phyloP scores from a whole-genome alignment of 1,139 yeast species.

The Hyphopichia burtonii region DNA sequence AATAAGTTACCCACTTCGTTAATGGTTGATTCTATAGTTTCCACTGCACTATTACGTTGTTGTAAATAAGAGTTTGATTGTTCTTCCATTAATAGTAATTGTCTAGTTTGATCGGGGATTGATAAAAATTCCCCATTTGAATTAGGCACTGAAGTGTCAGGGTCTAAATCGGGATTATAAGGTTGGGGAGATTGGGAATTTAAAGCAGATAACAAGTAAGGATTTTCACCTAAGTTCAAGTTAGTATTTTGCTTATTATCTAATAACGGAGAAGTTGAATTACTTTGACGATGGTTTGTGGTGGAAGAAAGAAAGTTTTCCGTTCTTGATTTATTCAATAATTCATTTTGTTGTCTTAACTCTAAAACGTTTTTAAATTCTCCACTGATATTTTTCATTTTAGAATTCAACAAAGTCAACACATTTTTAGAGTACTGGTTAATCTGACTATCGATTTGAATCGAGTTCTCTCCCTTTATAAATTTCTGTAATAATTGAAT shows the following conservation, averaged over 20 bases:
- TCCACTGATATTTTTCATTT: constrained; percentile 88
- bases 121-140: constrained; percentile 46
- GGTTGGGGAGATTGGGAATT: constrained; percentile 18
- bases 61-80: constrained; percentile 71
- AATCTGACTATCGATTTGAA: constrained; percentile 56
- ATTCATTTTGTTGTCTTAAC: constrained; percentile 80
- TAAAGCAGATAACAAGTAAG: constrained; percentile 30
- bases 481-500: constrained; percentile 64
- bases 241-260: neutral
- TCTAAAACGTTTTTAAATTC: constrained; percentile 88
- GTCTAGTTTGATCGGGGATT: constrained; percentile 76
- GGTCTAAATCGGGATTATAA: constrained; percentile 34
- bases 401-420: constrained; percentile 79
- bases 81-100: constrained; percentile 71
- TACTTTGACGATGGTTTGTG: constrained; percentile 25
- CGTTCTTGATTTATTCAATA: constrained; percentile 76
- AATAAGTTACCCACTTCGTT: constrained; percentile 95
- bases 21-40: constrained; percentile 91
- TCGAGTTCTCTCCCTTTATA: constrained; percentile 46
- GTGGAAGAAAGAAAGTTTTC: constrained; percentile 73
- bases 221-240: constrained; percentile 45
- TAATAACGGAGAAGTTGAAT: constrained; percentile 25
- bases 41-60: constrained; percentile 87
- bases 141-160: constrained; percentile 27
- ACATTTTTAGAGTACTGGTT: constrained; percentile 81